Evolutionary conservation across 2,329 filamentous ascomycete genomes (phyloP).

Genomic region (Paecilomyces variotii): DNA sequence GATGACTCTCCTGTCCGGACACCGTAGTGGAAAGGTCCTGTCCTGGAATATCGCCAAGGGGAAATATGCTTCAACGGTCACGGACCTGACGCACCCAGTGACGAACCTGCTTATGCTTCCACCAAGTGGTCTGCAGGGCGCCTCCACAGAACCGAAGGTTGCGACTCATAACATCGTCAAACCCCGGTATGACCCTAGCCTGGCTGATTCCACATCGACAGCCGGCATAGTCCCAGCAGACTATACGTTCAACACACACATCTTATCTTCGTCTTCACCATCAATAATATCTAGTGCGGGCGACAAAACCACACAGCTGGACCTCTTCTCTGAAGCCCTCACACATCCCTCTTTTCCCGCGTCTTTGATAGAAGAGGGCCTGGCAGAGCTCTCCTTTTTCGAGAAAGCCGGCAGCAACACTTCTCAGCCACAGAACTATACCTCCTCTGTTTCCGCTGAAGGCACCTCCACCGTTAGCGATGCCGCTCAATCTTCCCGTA

Average conservation of each 20-base stretch:
- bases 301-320: slow-evolving; percentile 3
- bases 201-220: slow-evolving; percentile 26
- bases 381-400: slow-evolving; percentile 29
- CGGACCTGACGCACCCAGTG: slow-evolving; percentile 69
- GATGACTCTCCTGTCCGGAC: slow-evolving; percentile 70
- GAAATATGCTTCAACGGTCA: slow-evolving; percentile 58
- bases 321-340: slow-evolving; percentile 30
- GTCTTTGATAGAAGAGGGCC: slow-evolving; percentile 32
- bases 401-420: slow-evolving; percentile 5
- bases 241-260: slow-evolving; percentile 34
- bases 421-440: not conserved
- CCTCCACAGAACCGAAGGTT: slow-evolving; percentile 34
- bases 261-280: slow-evolving; percentile 15
- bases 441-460: not conserved
- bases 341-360: slow-evolving; percentile 30
- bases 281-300: slow-evolving; percentile 5
- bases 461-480: not conserved
- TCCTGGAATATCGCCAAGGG: slow-evolving; percentile 71
- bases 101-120: slow-evolving; percentile 72
- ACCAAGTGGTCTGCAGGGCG: slow-evolving; percentile 44
- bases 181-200: slow-evolving; percentile 47
- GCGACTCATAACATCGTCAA: slow-evolving; percentile 61
- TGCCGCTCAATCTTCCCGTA: slow-evolving; percentile 16
- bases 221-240: slow-evolving; percentile 33
- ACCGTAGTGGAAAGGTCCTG: slow-evolving; percentile 68